Conservation (phyloP, 371 early-diverging fungal genomes). For the Mortierella sp. region DNA sequence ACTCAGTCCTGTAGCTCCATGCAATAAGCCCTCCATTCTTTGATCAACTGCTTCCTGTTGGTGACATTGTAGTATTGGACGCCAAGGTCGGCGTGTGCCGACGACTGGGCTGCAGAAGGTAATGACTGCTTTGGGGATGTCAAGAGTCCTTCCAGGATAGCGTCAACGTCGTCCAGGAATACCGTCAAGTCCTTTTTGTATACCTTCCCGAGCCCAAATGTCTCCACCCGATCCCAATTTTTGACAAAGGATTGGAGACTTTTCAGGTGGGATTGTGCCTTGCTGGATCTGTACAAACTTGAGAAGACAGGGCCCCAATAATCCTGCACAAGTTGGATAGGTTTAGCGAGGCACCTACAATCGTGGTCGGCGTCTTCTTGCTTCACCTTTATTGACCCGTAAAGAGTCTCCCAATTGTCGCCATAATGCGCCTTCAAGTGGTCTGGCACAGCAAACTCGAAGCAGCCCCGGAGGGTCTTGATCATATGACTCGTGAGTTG, state of each 20-base stretch:
- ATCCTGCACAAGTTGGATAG: constrained; percentile 21
- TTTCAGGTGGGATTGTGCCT: constrained; percentile 11
- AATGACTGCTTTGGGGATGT: constrained; percentile 7
- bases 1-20: constrained; percentile 14
- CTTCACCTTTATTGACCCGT: constrained; percentile 10
- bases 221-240: constrained; percentile 43
- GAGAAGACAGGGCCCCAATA: constrained; percentile 34
- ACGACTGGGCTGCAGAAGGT: background rate
- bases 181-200: constrained; percentile 37
- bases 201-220: constrained; percentile 44
- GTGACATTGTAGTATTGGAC: constrained; percentile 21
- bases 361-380: constrained; percentile 25
- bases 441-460: constrained; percentile 35
- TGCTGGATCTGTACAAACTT: constrained; percentile 5
- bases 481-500: constrained; percentile 32
- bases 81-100: background rate
- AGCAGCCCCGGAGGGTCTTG: constrained; percentile 25
- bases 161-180: constrained; percentile 40
- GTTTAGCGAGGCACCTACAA: constrained; percentile 22
- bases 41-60: background rate
- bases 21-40: constrained; percentile 6
- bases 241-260: constrained; percentile 31
- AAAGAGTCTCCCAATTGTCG: constrained; percentile 17
- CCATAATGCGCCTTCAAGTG: constrained; percentile 35
- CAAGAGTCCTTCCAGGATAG: constrained; percentile 24